These are phyloP conservation scores for Saccharomycopsis malanga DNA, from an alignment of 805 yeast genomes.

Conservation along the genomic window DNA sequence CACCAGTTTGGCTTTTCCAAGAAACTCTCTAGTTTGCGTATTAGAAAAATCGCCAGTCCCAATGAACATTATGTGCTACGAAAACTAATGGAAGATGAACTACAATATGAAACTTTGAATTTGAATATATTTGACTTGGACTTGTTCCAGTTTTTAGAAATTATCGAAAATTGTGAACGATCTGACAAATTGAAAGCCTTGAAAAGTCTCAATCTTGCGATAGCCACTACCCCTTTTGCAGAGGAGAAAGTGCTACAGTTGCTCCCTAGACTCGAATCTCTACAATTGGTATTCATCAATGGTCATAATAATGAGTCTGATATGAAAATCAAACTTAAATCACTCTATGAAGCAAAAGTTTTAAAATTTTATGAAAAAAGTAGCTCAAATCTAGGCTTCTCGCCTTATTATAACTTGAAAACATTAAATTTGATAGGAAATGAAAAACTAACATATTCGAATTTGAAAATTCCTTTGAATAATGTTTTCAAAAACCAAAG, in stretches of 20 bases:
- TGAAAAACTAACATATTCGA: slow-evolving; percentile 2
- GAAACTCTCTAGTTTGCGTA: not conserved
- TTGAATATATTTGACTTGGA: slow-evolving; percentile 16
- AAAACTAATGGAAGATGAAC: slow-evolving; percentile 1
- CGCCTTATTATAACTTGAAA: not conserved
- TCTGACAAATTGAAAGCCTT: not conserved
- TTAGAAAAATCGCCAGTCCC: not conserved
- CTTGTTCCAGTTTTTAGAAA: slow-evolving; percentile 13
- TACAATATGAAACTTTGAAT: not conserved
- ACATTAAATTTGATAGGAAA: slow-evolving; percentile 9
- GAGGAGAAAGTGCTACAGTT: slow-evolving; percentile 14
- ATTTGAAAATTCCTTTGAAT: slow-evolving; percentile 12
- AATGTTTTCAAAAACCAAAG: slow-evolving; percentile 2
- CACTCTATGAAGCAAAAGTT: not conserved
- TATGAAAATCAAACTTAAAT: not conserved
- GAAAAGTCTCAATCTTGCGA: slow-evolving; percentile 2
- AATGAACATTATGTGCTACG: slow-evolving; percentile 9
- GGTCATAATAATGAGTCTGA: slow-evolving; percentile 10
- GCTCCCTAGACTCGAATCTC: slow-evolving; percentile 5
- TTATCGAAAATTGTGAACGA: slow-evolving; percentile 1
- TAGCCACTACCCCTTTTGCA: slow-evolving; percentile 14
- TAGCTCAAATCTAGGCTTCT: not conserved
- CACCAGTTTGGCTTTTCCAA: not conserved
- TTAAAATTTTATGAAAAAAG: not conserved
- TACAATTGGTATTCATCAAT: slow-evolving; percentile 6